These are phyloP conservation scores for Rhodotorula mucilaginosa DNA, from an alignment of 1,284 basidiomycete species.

Conservation along the genomic window DNA sequence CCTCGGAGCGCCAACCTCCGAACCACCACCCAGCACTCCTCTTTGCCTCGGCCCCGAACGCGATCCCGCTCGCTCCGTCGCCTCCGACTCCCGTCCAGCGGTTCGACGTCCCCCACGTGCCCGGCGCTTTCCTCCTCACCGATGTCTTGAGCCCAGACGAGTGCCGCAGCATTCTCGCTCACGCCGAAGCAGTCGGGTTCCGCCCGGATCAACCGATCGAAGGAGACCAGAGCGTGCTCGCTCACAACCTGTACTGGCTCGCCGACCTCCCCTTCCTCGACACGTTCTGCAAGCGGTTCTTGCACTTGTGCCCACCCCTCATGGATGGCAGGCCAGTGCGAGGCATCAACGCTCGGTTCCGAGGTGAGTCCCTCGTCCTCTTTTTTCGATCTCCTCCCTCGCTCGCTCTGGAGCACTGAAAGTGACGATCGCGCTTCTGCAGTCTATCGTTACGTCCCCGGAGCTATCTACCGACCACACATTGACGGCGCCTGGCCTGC, in stretches of 20 bases:
- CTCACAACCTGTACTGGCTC: slow-evolving; percentile 59
- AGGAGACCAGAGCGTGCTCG: slow-evolving; percentile 51
- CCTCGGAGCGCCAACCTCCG: slow-evolving; percentile 53
- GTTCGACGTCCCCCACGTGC: slow-evolving; percentile 53
- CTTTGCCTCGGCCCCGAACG: slow-evolving; percentile 52
- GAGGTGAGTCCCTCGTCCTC: slow-evolving; percentile 47
- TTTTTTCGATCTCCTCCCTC: no score
- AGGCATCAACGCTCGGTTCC: slow-evolving; percentile 57
- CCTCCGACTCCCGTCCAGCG: slow-evolving; percentile 33
- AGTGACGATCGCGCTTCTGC: slow-evolving; percentile 1
- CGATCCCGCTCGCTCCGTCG: slow-evolving; percentile 49
- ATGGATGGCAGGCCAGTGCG: slow-evolving; percentile 54
- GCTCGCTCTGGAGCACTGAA: no score
- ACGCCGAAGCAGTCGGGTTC: slow-evolving; percentile 55
- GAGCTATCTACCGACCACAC: slow-evolving; percentile 48
- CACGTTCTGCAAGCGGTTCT: slow-evolving; percentile 53
- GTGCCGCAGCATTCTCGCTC: slow-evolving; percentile 54
- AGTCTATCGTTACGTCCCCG: slow-evolving; percentile 38
- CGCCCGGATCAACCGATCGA: slow-evolving; percentile 57
- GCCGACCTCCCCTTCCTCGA: slow-evolving; percentile 55
- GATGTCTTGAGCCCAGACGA: slow-evolving; percentile 56
- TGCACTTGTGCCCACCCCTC: slow-evolving; percentile 52
- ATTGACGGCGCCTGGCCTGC: slow-evolving; percentile 61
- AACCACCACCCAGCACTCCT: slow-evolving; percentile 57
- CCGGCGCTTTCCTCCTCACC: slow-evolving; percentile 55